Conservation (phyloP, 1,284 basidiomycete species). For the Cryptococcus maquisensis region DNA sequence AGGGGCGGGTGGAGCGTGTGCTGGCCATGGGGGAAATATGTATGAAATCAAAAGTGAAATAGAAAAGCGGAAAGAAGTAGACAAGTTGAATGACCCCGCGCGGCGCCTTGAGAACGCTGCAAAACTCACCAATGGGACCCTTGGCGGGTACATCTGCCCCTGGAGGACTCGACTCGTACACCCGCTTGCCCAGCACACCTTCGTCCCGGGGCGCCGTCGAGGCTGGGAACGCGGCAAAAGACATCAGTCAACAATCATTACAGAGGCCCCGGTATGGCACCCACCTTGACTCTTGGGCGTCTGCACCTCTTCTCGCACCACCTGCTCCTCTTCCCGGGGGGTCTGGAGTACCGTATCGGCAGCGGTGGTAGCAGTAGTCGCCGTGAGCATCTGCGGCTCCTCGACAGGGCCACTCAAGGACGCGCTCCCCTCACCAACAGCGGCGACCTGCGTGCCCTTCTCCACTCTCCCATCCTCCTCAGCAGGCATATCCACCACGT, state of each 20-base stretch:
- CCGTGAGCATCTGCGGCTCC: too few species aligned
- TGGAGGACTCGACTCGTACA: not conserved
- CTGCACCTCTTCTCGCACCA: not conserved
- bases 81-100: not conserved
- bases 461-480: not conserved
- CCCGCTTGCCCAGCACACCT: not conserved
- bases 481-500: constrained; percentile 16
- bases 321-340: not conserved
- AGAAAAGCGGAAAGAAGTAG: not conserved
- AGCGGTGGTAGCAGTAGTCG: too few species aligned
- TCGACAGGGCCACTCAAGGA: too few species aligned
- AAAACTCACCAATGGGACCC: not conserved
- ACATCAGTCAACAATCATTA: not conserved
- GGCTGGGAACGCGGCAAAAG: not conserved
- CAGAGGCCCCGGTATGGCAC: not conserved
- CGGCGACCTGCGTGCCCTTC: not conserved
- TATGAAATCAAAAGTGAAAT: not conserved
- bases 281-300: not conserved
- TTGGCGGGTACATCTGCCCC: not conserved
- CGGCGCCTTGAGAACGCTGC: not conserved
- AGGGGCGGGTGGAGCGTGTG: too few species aligned
- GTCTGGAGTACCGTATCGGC: not conserved
- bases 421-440: not conserved
- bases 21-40: too few species aligned
- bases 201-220: not conserved